These are phyloP conservation scores for Fusarium solani-melongenae DNA, from an alignment of 2,329 filamentous ascomycete species.

Conservation along the genomic window DNA sequence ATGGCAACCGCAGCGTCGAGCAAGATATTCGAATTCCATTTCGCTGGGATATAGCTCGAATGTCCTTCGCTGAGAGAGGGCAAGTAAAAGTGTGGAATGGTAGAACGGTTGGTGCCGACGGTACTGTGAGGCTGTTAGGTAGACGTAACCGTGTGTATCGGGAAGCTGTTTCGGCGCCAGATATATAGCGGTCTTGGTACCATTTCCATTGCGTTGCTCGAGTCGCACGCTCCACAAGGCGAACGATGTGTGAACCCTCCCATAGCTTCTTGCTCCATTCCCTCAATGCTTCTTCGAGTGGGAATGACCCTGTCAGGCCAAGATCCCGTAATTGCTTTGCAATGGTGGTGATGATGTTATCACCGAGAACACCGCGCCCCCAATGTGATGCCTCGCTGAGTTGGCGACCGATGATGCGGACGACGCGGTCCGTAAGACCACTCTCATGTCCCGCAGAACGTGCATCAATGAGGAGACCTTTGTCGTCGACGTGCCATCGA, in stretches of 20 bases:
- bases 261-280: constrained; percentile 80
- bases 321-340: constrained; percentile 57
- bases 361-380: constrained; percentile 78
- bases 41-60: constrained; percentile 92
- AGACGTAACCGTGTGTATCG: constrained; percentile 79
- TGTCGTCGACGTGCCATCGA: constrained; percentile 91
- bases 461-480: constrained; percentile 84
- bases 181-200: constrained; percentile 85
- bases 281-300: constrained; percentile 55
- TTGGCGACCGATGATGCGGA: constrained; percentile 90
- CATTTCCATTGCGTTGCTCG: constrained; percentile 82
- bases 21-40: constrained; percentile 94
- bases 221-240: constrained; percentile 86
- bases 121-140: constrained; percentile 78
- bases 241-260: constrained; percentile 88
- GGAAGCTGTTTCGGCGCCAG: constrained; percentile 61
- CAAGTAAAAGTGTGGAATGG: constrained; percentile 99
- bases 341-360: constrained; percentile 63
- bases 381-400: constrained; percentile 86
- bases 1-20: constrained; percentile 85
- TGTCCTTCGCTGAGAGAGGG: constrained; percentile 89
- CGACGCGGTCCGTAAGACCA: constrained; percentile 90
- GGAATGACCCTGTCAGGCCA: constrained; percentile 49
- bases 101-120: constrained; percentile 90
- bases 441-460: constrained; percentile 68